Base-by-base conservation (phyloP, 768 basidiomycete genomes). In the Chalciporus piperatus region DNA sequence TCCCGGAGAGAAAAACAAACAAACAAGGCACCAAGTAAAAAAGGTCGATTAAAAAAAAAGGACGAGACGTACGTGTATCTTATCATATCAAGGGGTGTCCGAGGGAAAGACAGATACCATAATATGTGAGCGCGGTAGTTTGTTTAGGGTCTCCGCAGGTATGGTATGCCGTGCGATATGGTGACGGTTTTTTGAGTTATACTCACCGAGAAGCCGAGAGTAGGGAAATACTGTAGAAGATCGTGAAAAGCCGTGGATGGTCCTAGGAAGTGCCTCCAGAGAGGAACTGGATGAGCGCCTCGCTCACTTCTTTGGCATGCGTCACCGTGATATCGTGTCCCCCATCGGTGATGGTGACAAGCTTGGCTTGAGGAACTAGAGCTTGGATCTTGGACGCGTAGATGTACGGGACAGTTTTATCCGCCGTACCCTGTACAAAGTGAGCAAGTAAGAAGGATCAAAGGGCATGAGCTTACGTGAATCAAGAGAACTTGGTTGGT, bases 401-500 rank as follows among this genome's bases (percentile, higher is more conserved):
- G 33, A 59, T 61, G 42, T 70, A 70, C 0, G 67, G 69, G 27
- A 70, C 69, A 27, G 70, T 69, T 33, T 45, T 66, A 23, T 70
- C 70, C 11, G 60, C 61, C 9, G 69, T 70, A 14, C 70, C 69
- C 69, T 70, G 45, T 39, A 13, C 10, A n/a, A 45, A 7, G 22
- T 58, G 42, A 48, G 35, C 11, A 40, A 8, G 3, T 11, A n/a
- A 4, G 5, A 28, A 11, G 14, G 13, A 13, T 33, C 5, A 9
- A 37, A 2, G 11, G 25, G 17, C 23, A 35, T 35, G 22, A 6
- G 56, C 79, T 25, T 58, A 83, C 87, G 65, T 88, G 87, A 27
- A 89, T 71, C n/a, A 89, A 66, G 33, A 89, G 70, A 6, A 85
- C 79, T 22, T 74, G 69, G 43, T 78, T 76, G 17, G 72, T 69